Evolutionary conservation across 768 basidiomycete species (phyloP).

Genomic region (Crepidotus variabilis): DNA sequence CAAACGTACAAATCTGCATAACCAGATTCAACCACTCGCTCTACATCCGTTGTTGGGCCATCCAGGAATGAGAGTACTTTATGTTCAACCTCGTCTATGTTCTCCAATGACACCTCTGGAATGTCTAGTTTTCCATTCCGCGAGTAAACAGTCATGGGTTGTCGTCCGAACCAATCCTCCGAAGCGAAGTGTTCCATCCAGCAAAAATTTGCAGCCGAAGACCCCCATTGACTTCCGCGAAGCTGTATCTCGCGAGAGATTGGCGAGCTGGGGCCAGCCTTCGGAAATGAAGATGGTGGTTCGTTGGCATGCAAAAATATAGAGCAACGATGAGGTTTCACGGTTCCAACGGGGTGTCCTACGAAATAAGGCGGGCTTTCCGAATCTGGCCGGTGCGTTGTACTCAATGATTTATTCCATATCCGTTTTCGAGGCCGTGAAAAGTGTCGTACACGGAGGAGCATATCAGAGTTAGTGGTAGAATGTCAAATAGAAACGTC

Average conservation of each 20-base stretch:
- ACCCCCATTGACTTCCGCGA: slow-evolving; percentile 43
- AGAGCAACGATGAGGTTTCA: slow-evolving; percentile 46
- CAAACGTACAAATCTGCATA: slow-evolving; percentile 61
- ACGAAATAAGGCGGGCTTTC: slow-evolving; percentile 15
- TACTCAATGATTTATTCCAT: neutral
- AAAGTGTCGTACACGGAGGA: no score
- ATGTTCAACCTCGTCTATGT: slow-evolving; percentile 44
- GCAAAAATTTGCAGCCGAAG: slow-evolving; percentile 54
- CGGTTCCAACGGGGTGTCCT: slow-evolving; percentile 44
- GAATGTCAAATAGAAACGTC: no score
- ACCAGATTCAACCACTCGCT: slow-evolving; percentile 6
- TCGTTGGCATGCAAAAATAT: slow-evolving; percentile 50
- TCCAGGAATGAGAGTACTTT: slow-evolving; percentile 28
- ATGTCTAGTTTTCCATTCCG: slow-evolving; percentile 46
- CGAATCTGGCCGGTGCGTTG: neutral
- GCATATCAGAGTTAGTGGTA: no score
- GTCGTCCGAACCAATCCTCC: slow-evolving; percentile 8
- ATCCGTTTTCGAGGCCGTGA: neutral
- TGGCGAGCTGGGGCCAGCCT: slow-evolving; percentile 37
- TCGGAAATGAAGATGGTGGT: slow-evolving; percentile 47
- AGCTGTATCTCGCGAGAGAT: slow-evolving; percentile 49
- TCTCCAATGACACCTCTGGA: slow-evolving; percentile 41
- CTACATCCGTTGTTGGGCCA: slow-evolving; percentile 3
- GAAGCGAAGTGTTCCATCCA: slow-evolving; percentile 33
- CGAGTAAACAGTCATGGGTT: slow-evolving; percentile 51